These are phyloP conservation scores for Rosa hybrid DNA, from an alignment of 331 rosid genomes.

Conservation along the genomic window DNA sequence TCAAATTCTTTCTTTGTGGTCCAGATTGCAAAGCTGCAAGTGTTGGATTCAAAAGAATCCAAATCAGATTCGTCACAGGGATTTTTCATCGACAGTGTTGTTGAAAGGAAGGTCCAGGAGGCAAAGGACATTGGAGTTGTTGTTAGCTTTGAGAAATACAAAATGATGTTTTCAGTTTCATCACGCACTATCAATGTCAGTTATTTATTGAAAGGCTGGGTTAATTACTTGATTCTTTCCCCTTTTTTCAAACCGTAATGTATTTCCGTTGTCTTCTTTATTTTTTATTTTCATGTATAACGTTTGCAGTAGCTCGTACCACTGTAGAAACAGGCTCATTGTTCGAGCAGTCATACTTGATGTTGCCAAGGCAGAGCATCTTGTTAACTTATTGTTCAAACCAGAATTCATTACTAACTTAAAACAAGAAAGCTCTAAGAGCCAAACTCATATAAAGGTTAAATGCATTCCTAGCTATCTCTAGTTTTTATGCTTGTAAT, in stretches of 20 bases:
- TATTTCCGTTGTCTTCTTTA: too few relatives aligned
- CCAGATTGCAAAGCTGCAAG: slow-evolving; percentile 71
- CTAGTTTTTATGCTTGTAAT: neutral
- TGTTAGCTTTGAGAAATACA: slow-evolving; percentile 73
- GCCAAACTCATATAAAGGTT: slow-evolving; percentile 66
- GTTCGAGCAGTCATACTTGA: slow-evolving; percentile 86
- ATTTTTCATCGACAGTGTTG: slow-evolving; percentile 55
- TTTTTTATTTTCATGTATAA: too few relatives aligned
- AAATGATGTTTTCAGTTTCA: slow-evolving; percentile 75
- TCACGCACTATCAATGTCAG: slow-evolving; percentile 74
- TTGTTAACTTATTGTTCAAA: slow-evolving; percentile 77
- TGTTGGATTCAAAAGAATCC: slow-evolving; percentile 39
- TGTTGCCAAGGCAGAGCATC: slow-evolving; percentile 64
- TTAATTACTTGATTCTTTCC: slow-evolving; percentile 15
- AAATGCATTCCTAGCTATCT: neutral
- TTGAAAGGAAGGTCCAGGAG: slow-evolving; percentile 74
- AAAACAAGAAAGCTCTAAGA: slow-evolving; percentile 45
- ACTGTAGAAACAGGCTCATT: slow-evolving; percentile 51
- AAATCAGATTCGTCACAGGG: slow-evolving; percentile 63
- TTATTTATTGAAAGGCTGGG: slow-evolving; percentile 22
- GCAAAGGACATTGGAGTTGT: slow-evolving; percentile 69
- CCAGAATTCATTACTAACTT: slow-evolving; percentile 53
- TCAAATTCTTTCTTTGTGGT: slow-evolving; percentile 26
- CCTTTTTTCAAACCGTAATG: slow-evolving; percentile 13
- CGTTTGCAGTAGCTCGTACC: slow-evolving; percentile 57